Percentiles rank a stretch among this genome's conserved stretches.
Conservation (phyloP, 2,329 filamentous ascomycete species). For the Cercospora nicotianae region DNA sequence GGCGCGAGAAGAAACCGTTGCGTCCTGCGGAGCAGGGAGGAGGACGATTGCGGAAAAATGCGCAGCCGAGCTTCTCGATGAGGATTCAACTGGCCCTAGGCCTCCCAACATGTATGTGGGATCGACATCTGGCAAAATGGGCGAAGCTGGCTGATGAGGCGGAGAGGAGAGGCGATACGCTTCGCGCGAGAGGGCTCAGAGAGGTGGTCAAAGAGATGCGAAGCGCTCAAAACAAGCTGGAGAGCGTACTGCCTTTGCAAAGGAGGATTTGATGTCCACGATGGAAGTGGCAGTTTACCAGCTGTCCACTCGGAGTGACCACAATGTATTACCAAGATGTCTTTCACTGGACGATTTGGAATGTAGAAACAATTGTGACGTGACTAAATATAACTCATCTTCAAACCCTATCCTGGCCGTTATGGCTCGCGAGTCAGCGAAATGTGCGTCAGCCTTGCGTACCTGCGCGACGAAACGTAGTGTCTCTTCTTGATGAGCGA, state of each 20-base stretch:
- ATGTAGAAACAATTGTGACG: not conserved
- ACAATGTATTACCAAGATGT: not conserved
- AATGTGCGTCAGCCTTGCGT: slow-evolving; percentile 11
- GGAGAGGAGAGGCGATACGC: not conserved
- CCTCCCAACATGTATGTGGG: slow-evolving; percentile 2
- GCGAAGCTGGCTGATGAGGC: slow-evolving; percentile 1
- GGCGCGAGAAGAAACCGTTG: not conserved
- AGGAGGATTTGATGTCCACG: slow-evolving; percentile 1
- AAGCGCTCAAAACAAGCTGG: not conserved
- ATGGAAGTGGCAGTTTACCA: not conserved
- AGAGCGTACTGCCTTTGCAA: slow-evolving; percentile 1
- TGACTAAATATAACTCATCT: not conserved
- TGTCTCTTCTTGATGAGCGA: not conserved
- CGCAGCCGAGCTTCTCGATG: not conserved
- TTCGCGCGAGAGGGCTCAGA: not conserved
- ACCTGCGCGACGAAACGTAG: slow-evolving; percentile 10
- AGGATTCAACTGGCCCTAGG: slow-evolving; percentile 2
- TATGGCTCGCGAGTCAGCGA: not conserved
- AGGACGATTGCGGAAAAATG: not conserved
- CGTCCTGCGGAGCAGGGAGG: not conserved
- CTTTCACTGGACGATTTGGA: not conserved
- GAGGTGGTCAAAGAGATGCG: slow-evolving; percentile 6
- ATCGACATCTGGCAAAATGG: slow-evolving; percentile 7
- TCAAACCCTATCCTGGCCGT: not conserved
- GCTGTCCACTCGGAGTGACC: not conserved